A percentile compares a stretch with the other conserved stretches of the same genome.
Evolutionary conservation across 208 protist species (phyloP).

Genomic region (Trypanosoma grayi): DNA sequence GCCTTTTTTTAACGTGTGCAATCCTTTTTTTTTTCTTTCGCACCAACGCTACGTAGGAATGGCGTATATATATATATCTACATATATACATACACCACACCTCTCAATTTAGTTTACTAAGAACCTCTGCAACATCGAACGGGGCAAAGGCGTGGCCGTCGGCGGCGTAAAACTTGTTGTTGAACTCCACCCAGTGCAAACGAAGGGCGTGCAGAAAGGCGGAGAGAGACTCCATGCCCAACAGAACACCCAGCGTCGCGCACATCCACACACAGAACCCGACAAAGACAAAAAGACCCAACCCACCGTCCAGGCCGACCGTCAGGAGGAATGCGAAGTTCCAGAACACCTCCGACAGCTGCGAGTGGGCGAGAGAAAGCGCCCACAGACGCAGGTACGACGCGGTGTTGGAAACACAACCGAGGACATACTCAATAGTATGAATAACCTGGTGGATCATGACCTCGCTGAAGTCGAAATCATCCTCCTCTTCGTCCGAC

Average conservation of each 20-base stretch:
- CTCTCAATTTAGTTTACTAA: constrained; percentile 30
- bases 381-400: constrained; percentile 99
- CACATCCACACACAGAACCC: constrained; percentile 94
- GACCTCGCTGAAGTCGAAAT: constrained; percentile 95
- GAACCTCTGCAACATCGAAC: constrained; percentile 81
- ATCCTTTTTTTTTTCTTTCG: no score
- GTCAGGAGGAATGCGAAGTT: constrained; percentile 77
- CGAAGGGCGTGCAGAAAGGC: constrained; percentile 99
- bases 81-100: not conserved
- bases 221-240: constrained; percentile 98
- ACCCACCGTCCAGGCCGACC: constrained; percentile 54
- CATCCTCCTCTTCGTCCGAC: constrained; percentile 47
- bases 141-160: constrained; percentile 91
- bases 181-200: constrained; percentile 97
- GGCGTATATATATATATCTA: constrained; percentile 1
- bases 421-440: constrained; percentile 99
- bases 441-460: constrained; percentile 99
- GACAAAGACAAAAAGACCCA: constrained; percentile 83
- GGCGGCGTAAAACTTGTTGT: constrained; percentile 97
- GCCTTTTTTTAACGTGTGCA: no score
- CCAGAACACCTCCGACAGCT: constrained; percentile 93
- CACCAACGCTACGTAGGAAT: no score
- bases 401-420: constrained; percentile 99
- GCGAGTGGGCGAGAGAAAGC: constrained; percentile 98
- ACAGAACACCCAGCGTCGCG: constrained; percentile 96